phyloP scores from a whole-genome alignment of 1,284 basidiomycete genomes.

The Mycena sp. region DNA sequence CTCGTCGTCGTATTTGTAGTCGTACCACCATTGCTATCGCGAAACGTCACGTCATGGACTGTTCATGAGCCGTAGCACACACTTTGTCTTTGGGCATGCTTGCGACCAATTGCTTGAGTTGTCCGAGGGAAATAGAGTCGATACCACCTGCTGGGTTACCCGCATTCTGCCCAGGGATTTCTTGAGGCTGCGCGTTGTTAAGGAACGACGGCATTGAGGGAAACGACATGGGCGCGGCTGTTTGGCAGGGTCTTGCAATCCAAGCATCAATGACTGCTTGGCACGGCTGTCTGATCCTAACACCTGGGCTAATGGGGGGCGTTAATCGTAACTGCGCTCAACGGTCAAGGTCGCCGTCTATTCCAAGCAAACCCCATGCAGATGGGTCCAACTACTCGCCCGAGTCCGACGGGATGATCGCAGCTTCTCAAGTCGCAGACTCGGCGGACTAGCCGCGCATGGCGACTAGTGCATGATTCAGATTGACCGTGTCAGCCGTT shows the following conservation, averaged over 20 bases:
- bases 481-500: no score
- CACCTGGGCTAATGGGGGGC: no score
- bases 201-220: constrained; percentile 23
- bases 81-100: constrained; percentile 82
- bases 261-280: background rate
- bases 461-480: no score
- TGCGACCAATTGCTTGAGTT: constrained; percentile 79
- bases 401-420: constrained; percentile 7
- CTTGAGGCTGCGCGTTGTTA: constrained; percentile 16
- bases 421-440: no score
- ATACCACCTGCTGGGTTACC: constrained; percentile 36
- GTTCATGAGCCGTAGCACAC: constrained; percentile 23
- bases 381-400: background rate
- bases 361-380: background rate
- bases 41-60: constrained; percentile 18
- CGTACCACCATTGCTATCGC: constrained; percentile 82
- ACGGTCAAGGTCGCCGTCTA: no score
- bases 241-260: background rate
- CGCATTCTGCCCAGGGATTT: constrained; percentile 1
- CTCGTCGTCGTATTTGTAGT: constrained; percentile 94
- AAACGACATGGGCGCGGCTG: constrained; percentile 19
- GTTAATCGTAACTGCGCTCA: no score
- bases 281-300: no score
- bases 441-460: no score
- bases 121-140: constrained; percentile 85